Percentiles rank a stretch among this genome's conserved stretches.
phyloP scores from a whole-genome alignment of 169 alveolate species.

The Cryptosporidium meleagridis region DNA sequence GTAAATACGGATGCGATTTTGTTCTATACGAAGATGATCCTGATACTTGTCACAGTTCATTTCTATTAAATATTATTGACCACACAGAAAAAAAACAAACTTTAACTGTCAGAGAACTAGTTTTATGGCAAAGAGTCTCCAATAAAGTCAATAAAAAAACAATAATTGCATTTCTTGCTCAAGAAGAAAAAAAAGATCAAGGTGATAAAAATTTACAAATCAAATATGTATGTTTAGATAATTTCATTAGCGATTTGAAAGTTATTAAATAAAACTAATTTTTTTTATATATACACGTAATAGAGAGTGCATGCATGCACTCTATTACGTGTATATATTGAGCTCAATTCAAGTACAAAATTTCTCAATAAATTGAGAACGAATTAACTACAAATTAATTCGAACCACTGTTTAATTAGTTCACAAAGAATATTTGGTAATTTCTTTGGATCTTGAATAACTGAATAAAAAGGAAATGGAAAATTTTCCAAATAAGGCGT shows the following conservation, averaged over 20 bases:
- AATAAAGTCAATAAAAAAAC: constrained; percentile 32
- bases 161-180: not conserved
- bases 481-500: constrained; percentile 94
- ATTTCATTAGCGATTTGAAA: constrained; percentile 2
- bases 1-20: constrained; percentile 66
- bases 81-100: not conserved
- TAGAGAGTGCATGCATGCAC: not conserved
- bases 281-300: not conserved
- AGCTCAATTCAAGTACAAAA: too few species aligned
- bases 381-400: constrained; percentile 9
- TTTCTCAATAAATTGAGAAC: not conserved
- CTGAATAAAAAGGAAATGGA: constrained; percentile 95
- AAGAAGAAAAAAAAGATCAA: not conserved
- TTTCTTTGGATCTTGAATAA: constrained; percentile 88
- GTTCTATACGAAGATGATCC: constrained; percentile 48
- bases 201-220: not conserved
- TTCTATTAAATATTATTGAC: constrained; percentile 1
- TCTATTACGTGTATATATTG: not conserved
- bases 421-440: constrained; percentile 87
- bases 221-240: not conserved
- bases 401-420: constrained; percentile 85
- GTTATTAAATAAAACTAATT: constrained; percentile 7
- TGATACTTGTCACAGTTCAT: constrained; percentile 24
- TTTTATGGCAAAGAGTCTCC: constrained; percentile 57
- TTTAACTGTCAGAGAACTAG: constrained; percentile 8